These are phyloP conservation scores for Tothia fuscella DNA, from an alignment of 2,329 filamentous ascomycete genomes.

Conservation along the genomic window DNA sequence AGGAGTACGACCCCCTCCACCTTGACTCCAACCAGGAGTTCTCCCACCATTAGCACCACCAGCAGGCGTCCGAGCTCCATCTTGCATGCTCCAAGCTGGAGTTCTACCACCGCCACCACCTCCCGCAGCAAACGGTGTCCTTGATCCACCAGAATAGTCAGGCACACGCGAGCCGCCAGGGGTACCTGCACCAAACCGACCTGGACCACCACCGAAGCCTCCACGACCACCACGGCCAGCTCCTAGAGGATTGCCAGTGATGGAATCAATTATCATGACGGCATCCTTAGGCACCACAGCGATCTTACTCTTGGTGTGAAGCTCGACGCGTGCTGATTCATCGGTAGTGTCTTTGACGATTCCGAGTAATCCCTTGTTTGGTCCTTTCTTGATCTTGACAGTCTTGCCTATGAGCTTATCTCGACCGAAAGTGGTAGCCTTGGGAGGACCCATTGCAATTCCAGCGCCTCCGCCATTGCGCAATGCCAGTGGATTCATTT, in stretches of 20 bases:
- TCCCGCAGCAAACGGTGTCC: conserved; percentile 25
- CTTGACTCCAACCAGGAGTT: conserved; percentile 21
- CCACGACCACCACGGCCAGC: neutral
- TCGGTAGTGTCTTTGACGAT: conserved; percentile 95
- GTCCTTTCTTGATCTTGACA: conserved; percentile 74
- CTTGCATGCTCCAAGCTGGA: conserved; percentile 37
- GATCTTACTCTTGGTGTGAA: conserved; percentile 89
- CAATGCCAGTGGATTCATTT: conserved; percentile 89
- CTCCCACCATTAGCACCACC: conserved; percentile 15
- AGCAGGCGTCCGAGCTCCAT: conserved; percentile 9
- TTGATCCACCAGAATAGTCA: conserved; percentile 31
- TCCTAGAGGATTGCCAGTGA: conserved; percentile 63
- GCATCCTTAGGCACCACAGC: conserved; percentile 72
- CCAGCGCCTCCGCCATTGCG: conserved; percentile 54
- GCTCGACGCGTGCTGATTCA: conserved; percentile 72
- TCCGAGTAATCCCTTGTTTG: conserved; percentile 84
- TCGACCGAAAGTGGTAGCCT: conserved; percentile 41
- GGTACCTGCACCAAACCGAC: conserved; percentile 18
- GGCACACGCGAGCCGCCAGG: conserved; percentile 25
- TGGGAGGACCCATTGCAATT: conserved; percentile 43
- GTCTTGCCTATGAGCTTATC: conserved; percentile 85
- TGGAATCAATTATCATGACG: conserved; percentile 69
- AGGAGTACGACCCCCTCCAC: conserved; percentile 22
- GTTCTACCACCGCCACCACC: conserved; percentile 39
- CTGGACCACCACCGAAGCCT: neutral